Evolutionary conservation across 2,329 filamentous ascomycete genomes (phyloP), one percentile per base, ranked within the genome.

Genomic region (Aspergillus aculeatus): DNA sequence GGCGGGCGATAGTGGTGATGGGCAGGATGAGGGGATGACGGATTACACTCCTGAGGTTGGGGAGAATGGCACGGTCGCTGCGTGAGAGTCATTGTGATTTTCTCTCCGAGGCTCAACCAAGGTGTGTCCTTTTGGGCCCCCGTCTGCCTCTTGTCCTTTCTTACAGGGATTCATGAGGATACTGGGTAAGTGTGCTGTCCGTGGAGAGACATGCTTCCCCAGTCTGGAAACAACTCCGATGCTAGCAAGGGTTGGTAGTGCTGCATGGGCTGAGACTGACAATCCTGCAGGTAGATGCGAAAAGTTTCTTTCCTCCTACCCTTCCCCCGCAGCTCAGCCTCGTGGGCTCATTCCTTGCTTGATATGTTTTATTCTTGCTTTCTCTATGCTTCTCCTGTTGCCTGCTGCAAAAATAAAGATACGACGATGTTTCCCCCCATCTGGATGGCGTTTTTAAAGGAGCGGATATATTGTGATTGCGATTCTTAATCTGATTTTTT

Each of bases 1-100:
- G 51, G 85, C 86, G 5, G 85, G 80, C 3, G 79, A 68, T 3
- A 67, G 68, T 48, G 65, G 52, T 5, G 63, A 66, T 29, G 64
- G 68, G 14, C 69, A 76, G 62, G 74, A 76, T 47, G 71, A 72
- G 14, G 73, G 73, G 1, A 77, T 76, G 74, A 65, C 66, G n/a
- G 74, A 74, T 57, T 66, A 72, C 31, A 63, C 54, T 12, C 67
- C 63, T 26, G 68, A 64, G 38, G 64, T 62, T 26, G 51, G 51
- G 5, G 68, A 68, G 60, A 69, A 69, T 41, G 68, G 66, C n/a
- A 61, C 58, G 14, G 63, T 50, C 21, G 55, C 61, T 52, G 63
- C 24, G 29, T 66, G 38, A 44, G 14, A 19, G 38, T 19, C 38
- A 5, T 19, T 44, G n/a, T 6, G 38, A 44, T 9, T 44, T 44